Conservation (phyloP, 176 grass and related monocot species). For the Carex littledalei region DNA sequence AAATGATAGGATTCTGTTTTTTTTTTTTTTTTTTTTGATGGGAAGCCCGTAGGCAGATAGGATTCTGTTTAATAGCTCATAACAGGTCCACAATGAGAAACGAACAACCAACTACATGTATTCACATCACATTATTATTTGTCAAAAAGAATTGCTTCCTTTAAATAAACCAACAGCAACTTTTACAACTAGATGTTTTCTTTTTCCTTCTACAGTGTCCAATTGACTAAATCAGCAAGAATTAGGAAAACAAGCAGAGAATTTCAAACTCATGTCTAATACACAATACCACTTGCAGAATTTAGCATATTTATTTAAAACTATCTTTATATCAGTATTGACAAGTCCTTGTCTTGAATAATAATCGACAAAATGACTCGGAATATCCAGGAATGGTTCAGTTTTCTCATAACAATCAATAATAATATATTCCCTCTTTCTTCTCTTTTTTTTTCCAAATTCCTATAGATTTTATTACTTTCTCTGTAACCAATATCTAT, state of each 20-base stretch:
- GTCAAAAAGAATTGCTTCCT: neutral
- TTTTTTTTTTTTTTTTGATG: too few relatives aligned
- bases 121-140: neutral
- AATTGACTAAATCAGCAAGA: neutral
- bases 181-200: neutral
- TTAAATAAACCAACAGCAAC: neutral
- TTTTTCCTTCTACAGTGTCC: neutral
- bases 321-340: too few relatives aligned
- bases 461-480: conserved; percentile 11
- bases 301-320: too few relatives aligned
- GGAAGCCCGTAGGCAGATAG: too few relatives aligned
- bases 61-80: neutral
- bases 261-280: neutral
- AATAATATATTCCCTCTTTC: neutral
- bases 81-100: neutral
- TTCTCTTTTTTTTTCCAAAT: neutral
- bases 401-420: neutral
- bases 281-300: neutral
- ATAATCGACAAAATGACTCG: neutral
- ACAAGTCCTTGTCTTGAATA: neutral
- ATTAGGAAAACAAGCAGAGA: neutral
- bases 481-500: conserved; percentile 7
- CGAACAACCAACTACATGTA: neutral
- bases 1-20: too few relatives aligned
- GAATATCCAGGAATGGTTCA: too few relatives aligned